Conservation (phyloP, 148 eudicot species). For the Drosera capensis region DNA sequence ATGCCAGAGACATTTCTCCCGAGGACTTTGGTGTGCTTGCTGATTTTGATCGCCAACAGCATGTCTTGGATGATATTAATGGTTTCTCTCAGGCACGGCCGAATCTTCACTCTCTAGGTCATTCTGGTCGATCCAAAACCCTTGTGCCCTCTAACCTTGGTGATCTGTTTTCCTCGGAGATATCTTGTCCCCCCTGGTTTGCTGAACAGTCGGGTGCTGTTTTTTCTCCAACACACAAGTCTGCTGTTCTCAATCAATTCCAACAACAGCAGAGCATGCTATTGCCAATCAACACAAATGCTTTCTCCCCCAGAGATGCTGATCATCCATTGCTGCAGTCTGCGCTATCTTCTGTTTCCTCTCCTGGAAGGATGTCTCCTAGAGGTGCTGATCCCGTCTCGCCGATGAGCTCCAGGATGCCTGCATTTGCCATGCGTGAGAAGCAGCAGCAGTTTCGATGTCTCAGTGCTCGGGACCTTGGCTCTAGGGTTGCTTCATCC, state of each 20-base stretch:
- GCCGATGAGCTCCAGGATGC: slow-evolving; percentile 43
- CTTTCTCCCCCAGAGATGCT: slow-evolving; percentile 44
- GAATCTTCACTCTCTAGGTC: slow-evolving; percentile 26
- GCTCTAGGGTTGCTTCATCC: slow-evolving; percentile 18
- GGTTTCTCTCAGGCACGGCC: slow-evolving; percentile 32
- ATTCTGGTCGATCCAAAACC: slow-evolving; percentile 33
- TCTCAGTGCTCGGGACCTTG: slow-evolving; percentile 47
- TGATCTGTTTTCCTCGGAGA: slow-evolving; percentile 56
- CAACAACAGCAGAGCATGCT: slow-evolving; percentile 61
- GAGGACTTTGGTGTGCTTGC: slow-evolving; percentile 16
- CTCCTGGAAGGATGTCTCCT: slow-evolving; percentile 61
- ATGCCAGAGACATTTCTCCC: slow-evolving; percentile 41
- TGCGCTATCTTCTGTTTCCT: slow-evolving; percentile 37
- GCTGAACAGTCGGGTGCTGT: slow-evolving; percentile 39
- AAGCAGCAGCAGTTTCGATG: slow-evolving; percentile 44
- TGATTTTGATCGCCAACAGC: slow-evolving; percentile 40
- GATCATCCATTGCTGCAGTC: slow-evolving; percentile 54
- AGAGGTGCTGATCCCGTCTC: slow-evolving; percentile 49
- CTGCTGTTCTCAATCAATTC: slow-evolving; percentile 51
- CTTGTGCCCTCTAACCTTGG: slow-evolving; percentile 70
- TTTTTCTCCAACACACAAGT: slow-evolving; percentile 65
- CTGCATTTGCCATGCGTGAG: slow-evolving; percentile 37
- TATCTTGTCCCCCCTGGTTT: slow-evolving; percentile 51
- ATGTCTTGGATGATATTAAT: slow-evolving; percentile 32
- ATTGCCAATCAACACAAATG: slow-evolving; percentile 55